phyloP scores from a whole-genome alignment of 306 rosid species.

The Alnus glutinosa region DNA sequence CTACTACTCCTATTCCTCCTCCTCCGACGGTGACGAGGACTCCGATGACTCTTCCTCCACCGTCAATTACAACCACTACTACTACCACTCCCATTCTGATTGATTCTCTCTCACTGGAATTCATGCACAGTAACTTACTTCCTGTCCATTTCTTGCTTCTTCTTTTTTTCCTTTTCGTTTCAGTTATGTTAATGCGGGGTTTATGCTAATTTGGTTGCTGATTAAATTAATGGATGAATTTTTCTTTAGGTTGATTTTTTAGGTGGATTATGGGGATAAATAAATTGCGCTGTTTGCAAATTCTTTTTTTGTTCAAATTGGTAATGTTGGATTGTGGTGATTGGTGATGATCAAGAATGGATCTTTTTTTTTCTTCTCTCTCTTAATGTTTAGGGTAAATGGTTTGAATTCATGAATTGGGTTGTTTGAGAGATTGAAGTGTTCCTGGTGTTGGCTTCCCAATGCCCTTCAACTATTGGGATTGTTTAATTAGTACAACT shows the following conservation, averaged over 20 bases:
- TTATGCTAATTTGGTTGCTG: conserved; percentile 1
- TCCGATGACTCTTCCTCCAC: conserved; percentile 45
- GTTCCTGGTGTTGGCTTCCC: not conserved
- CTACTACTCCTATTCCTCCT: conserved; percentile 40
- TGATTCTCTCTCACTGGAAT: conserved; percentile 24
- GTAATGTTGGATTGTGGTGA: not conserved
- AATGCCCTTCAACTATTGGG: not conserved
- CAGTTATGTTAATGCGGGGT: not conserved
- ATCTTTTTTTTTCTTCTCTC: not conserved
- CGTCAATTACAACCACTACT: conserved; percentile 38
- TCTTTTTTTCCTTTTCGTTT: not conserved
- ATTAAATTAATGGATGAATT: not conserved
- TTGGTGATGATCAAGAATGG: not conserved
- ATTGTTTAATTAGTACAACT: not conserved
- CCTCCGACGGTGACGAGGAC: conserved; percentile 37
- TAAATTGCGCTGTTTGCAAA: conserved; percentile 15
- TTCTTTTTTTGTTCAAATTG: not conserved
- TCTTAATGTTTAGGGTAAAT: not conserved
- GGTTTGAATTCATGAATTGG: conserved; percentile 14
- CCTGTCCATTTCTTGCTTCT: not conserved
- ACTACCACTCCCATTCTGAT: conserved; percentile 62
- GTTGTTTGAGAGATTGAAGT: not conserved
- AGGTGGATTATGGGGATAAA: not conserved
- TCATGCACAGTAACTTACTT: conserved; percentile 29
- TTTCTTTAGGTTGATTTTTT: not conserved